Conservation (phyloP, 257 asterid species). For the Mitragyna speciosa region DNA sequence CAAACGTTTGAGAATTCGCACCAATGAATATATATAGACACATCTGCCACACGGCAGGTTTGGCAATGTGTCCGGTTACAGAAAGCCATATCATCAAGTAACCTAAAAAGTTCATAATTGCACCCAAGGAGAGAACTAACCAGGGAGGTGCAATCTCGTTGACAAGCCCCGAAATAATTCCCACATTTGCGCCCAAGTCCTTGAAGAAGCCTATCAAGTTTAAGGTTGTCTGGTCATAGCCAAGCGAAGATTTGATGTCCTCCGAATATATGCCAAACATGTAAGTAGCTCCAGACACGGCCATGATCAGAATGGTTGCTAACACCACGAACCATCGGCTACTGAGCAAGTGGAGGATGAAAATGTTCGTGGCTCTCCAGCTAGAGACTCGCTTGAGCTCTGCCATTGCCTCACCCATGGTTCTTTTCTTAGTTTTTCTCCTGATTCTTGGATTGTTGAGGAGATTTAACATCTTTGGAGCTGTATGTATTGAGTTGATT, state of each 20-base stretch:
- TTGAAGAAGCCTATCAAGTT: constrained; percentile 59
- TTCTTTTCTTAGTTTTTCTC: not conserved
- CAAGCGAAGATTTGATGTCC: constrained; percentile 49
- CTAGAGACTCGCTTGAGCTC: constrained; percentile 14
- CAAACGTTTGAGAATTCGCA: constrained; percentile 61
- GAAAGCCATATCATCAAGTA: constrained; percentile 76
- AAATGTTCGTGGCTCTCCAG: constrained; percentile 16
- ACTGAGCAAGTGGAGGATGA: constrained; percentile 31
- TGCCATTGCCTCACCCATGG: constrained; percentile 4
- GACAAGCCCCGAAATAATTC: constrained; percentile 51
- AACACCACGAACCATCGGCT: constrained; percentile 69
- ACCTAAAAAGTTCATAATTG: constrained; percentile 53
- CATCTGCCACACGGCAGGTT: constrained; percentile 61
- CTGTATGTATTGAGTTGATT: too few relatives aligned
- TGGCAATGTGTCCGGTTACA: constrained; percentile 33
- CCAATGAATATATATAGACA: constrained; percentile 60
- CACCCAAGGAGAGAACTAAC: constrained; percentile 54
- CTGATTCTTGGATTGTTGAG: too few relatives aligned
- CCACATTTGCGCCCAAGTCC: constrained; percentile 57
- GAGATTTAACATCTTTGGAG: too few relatives aligned
- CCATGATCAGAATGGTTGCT: constrained; percentile 52
- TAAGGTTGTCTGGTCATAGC: constrained; percentile 61
- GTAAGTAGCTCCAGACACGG: constrained; percentile 64
- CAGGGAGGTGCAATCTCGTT: constrained; percentile 63
- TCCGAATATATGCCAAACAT: constrained; percentile 63